Conservation (phyloP, 2,329 filamentous ascomycete genomes). For the Gremmenia infestans region DNA sequence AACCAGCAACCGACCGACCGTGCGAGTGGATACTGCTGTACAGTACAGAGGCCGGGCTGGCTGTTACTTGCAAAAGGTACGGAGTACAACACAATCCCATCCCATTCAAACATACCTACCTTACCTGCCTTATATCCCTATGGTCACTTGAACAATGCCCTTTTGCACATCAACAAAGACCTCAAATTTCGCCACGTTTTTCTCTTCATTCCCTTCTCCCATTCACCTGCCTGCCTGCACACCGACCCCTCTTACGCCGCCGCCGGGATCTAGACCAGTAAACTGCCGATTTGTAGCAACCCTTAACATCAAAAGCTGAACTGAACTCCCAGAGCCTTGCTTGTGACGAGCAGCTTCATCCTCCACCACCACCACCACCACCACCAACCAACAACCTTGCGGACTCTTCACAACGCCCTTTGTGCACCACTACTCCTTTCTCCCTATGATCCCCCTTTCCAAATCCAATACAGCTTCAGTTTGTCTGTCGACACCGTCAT, state of each 20-base stretch:
- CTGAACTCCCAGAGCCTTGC: conserved; percentile 25
- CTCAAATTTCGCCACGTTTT: too few species aligned
- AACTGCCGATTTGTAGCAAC: not conserved
- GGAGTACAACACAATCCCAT: too few species aligned
- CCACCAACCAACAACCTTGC: conserved; percentile 5
- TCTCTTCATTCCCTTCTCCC: not conserved
- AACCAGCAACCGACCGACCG: too few species aligned
- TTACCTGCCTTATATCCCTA: too few species aligned
- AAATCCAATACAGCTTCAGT: conserved; percentile 4
- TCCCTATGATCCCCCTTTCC: conserved; percentile 18
- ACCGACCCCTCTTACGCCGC: not conserved
- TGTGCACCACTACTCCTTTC: not conserved
- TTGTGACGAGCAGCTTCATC: conserved; percentile 20
- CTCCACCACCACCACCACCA: not conserved
- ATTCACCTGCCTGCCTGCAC: not conserved
- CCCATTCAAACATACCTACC: too few species aligned
- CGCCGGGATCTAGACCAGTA: not conserved
- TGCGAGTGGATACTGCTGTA: too few species aligned
- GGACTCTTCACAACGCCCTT: conserved; percentile 1
- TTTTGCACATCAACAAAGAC: too few species aligned
- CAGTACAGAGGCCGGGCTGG: too few species aligned
- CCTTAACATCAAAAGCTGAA: conserved; percentile 13
- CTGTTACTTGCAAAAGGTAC: too few species aligned
- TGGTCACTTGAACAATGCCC: too few species aligned
- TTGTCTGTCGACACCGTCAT: conserved; percentile 20